phyloP scores from a whole-genome alignment of 805 yeast genomes.

The Komagataella ulmi region DNA sequence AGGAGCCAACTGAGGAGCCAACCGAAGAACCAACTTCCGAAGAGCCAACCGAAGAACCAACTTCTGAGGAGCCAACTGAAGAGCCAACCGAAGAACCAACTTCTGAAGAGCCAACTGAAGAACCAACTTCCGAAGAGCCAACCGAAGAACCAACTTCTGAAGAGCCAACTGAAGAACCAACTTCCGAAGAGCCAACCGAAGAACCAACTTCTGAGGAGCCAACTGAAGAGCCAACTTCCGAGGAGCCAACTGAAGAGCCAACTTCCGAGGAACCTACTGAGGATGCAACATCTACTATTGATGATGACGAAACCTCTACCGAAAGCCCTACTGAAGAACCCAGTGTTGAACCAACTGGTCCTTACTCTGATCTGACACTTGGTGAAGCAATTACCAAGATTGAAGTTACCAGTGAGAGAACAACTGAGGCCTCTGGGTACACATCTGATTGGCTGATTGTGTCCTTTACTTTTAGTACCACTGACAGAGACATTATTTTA shows the following conservation, averaged over 20 bases:
- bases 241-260: neutral
- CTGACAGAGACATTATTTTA: too few species aligned
- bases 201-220: neutral
- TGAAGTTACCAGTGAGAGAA: too few species aligned
- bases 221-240: neutral
- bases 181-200: neutral
- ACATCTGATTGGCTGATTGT: too few species aligned
- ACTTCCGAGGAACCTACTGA: neutral
- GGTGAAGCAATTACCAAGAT: too few species aligned
- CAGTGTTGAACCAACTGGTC: neutral
- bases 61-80: neutral
- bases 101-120: neutral
- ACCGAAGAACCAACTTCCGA: too few species aligned
- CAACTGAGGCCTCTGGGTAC: too few species aligned
- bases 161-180: too few species aligned
- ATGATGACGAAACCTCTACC: neutral
- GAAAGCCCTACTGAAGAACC: neutral
- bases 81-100: neutral
- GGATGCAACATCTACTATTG: neutral
- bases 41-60: too few species aligned
- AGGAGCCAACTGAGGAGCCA: too few species aligned
- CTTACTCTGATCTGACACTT: too few species aligned
- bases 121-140: too few species aligned
- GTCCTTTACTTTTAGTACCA: too few species aligned
- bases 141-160: neutral